A percentile compares a stretch with the other conserved stretches of the same genome.
Conservation (phyloP, 257 asterid species). For the Nicotiana knightiana region DNA sequence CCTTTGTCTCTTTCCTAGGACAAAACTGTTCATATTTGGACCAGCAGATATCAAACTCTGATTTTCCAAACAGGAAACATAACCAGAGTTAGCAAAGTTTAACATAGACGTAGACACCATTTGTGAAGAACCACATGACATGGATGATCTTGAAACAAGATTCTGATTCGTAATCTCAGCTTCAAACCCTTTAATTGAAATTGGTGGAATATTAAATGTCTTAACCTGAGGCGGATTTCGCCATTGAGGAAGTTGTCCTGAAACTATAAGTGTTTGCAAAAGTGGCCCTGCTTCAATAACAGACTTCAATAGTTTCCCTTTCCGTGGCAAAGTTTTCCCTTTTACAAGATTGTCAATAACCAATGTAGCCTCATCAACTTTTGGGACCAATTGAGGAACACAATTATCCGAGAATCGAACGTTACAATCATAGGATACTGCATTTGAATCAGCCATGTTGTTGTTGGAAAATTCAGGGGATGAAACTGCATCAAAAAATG, state of each 20-base stretch:
- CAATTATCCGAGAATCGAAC: background rate
- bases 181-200: constrained; percentile 31
- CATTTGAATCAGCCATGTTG: constrained; percentile 21
- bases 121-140: constrained; percentile 45
- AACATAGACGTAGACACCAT: constrained; percentile 29
- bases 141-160: constrained; percentile 7
- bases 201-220: constrained; percentile 46
- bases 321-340: constrained; percentile 48
- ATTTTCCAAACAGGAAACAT: constrained; percentile 19
- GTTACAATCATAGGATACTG: constrained; percentile 12
- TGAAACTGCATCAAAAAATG: constrained; percentile 37
- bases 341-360: constrained; percentile 44
- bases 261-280: constrained; percentile 55
- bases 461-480: constrained; percentile 51
- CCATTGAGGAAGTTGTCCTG: constrained; percentile 89
- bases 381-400: constrained; percentile 10
- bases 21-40: constrained; percentile 21
- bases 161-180: constrained; percentile 18
- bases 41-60: constrained; percentile 22
- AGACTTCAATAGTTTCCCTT: constrained; percentile 54
- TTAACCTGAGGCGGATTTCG: constrained; percentile 73
- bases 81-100: constrained; percentile 19
- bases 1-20: constrained; percentile 34
- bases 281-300: constrained; percentile 65
- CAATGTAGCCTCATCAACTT: constrained; percentile 32